Evolutionary conservation across 2,329 filamentous ascomycete species (phyloP).

Genomic region (Penicillium sp.): DNA sequence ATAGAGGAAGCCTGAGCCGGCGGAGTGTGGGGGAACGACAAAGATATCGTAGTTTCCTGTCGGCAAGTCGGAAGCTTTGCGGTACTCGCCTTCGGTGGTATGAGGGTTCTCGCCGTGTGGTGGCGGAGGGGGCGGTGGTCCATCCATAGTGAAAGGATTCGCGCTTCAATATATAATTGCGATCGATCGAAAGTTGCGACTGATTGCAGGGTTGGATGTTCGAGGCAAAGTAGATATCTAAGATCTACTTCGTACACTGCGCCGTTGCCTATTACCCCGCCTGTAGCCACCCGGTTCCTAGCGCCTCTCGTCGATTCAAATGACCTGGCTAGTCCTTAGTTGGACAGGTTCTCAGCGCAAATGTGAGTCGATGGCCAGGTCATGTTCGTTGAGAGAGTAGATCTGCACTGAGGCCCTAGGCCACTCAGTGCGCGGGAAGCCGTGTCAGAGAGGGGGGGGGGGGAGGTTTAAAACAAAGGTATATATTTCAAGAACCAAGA

Average conservation of each 20-base stretch:
- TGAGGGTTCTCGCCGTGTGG: slow-evolving; percentile 80
- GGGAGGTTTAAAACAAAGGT: background rate
- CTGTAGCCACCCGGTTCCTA: background rate
- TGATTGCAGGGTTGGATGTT: background rate
- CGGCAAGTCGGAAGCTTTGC: slow-evolving; percentile 62
- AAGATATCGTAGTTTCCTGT: slow-evolving; percentile 96
- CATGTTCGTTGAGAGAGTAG: slow-evolving; percentile 31
- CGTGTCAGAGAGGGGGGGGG: background rate
- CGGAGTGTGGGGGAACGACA: slow-evolving; percentile 87
- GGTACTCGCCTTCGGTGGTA: slow-evolving; percentile 55
- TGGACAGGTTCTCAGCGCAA: slow-evolving; percentile 14
- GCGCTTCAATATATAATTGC: slow-evolving; percentile 5
- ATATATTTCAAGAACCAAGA: background rate
- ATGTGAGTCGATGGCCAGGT: slow-evolving; percentile 21
- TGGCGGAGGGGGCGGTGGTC: slow-evolving; percentile 67
- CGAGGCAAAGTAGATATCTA: background rate
- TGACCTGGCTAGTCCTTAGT: slow-evolving; percentile 14
- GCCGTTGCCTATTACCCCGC: background rate
- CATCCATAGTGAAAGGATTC: slow-evolving; percentile 32
- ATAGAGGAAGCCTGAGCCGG: slow-evolving; percentile 87
- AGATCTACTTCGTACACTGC: background rate
- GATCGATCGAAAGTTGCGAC: background rate
- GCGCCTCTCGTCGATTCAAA: slow-evolving; percentile 2
- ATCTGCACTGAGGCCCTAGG: slow-evolving; percentile 34
- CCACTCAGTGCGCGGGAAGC: slow-evolving; percentile 29